phyloP scores from a whole-genome alignment of 2,329 filamentous ascomycete species.

The Aureobasidium sp. region DNA sequence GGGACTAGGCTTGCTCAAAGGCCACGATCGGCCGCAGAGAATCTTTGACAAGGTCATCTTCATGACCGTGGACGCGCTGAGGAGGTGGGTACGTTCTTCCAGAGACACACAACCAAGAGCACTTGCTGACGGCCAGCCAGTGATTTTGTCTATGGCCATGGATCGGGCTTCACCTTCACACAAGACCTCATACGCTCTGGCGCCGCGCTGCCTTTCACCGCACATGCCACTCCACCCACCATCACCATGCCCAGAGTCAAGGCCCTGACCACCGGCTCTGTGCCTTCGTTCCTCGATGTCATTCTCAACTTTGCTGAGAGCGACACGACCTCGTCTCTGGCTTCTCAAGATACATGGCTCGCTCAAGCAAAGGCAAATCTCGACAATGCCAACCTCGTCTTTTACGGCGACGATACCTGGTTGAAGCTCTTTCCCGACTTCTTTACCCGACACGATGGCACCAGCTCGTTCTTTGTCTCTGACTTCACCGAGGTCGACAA shows the following conservation, averaged over 20 bases:
- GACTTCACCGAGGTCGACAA: constrained; percentile 97
- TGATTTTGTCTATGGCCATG: constrained; percentile 81
- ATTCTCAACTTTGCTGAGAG: constrained; percentile 95
- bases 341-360: constrained; percentile 89
- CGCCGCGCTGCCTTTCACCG: constrained; percentile 82
- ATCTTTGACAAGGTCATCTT: constrained; percentile 87
- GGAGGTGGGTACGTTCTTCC: constrained; percentile 51
- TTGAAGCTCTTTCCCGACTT: constrained; percentile 87
- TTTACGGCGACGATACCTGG: constrained; percentile 99
- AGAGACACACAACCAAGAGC: background rate
- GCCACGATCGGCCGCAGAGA: constrained; percentile 48
- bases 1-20: constrained; percentile 21
- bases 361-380: constrained; percentile 64
- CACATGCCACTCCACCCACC: constrained; percentile 90
- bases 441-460: constrained; percentile 83
- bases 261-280: constrained; percentile 92
- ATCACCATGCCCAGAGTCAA: constrained; percentile 98
- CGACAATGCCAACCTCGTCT: constrained; percentile 62
- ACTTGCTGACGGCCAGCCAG: constrained; percentile 38
- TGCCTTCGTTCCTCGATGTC: constrained; percentile 95
- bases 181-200: constrained; percentile 82
- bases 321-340: constrained; percentile 80
- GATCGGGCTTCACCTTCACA: constrained; percentile 77
- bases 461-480: constrained; percentile 95
- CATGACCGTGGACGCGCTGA: constrained; percentile 93